phyloP scores from a whole-genome alignment of 345 rosid species.

The Punica granatum region DNA sequence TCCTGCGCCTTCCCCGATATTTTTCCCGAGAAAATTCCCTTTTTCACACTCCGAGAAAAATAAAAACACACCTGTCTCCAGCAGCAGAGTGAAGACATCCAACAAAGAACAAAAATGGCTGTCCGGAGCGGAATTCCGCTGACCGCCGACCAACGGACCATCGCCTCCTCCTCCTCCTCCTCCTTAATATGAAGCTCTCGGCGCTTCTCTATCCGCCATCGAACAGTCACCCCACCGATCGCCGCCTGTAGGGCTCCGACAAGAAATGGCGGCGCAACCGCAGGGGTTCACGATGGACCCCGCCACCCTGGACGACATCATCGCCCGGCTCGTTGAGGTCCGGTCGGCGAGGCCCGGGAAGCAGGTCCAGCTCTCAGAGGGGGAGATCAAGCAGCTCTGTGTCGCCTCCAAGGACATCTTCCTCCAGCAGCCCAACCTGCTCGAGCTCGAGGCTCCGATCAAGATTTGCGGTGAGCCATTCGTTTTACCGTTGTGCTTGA shows the following conservation, averaged over 20 bases:
- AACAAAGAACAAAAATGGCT: background rate
- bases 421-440: conserved; percentile 75
- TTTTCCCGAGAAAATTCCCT: too few species aligned
- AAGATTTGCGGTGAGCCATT: conserved; percentile 69
- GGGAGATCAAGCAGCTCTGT: conserved; percentile 90
- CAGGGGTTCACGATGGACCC: conserved; percentile 34
- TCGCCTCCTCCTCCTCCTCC: background rate
- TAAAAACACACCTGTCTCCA: too few species aligned
- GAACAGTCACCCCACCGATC: background rate
- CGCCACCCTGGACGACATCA: conserved; percentile 66
- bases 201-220: background rate
- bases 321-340: conserved; percentile 74
- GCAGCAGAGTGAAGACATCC: too few species aligned
- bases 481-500: background rate
- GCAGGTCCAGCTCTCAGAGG: conserved; percentile 88
- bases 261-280: background rate
- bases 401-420: conserved; percentile 68
- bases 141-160: background rate
- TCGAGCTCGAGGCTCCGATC: conserved; percentile 95
- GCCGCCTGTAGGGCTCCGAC: background rate
- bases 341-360: conserved; percentile 83
- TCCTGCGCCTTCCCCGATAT: too few species aligned
- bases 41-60: too few species aligned
- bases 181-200: background rate
- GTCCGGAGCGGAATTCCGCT: background rate